Evolutionary conservation across 169 alveolate genomes (phyloP), one percentile per base, ranked within the genome.

Genomic region (Eimeria brunetti): DNA sequence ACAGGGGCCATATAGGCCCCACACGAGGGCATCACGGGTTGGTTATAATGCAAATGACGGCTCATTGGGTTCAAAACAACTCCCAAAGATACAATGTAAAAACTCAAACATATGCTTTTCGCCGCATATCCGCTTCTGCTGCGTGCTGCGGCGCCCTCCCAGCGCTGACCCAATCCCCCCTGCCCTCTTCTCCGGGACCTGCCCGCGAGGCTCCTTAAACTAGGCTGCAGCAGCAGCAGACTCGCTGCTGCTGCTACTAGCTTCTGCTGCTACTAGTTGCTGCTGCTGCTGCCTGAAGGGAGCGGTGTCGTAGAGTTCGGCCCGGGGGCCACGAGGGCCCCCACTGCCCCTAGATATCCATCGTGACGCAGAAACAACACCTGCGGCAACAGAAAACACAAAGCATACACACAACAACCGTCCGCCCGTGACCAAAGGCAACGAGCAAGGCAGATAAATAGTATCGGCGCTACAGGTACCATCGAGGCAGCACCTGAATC

Each of bases 341-440:
- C 99, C n/a, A 98, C 95, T 1, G 99, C 98, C 46, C 99, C 99
- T 62, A 98, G 96, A 96, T 96, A 98, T 20, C 99, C 99, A 64
- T 97, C 98, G 73, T 97, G 98, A 46, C 96, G 91, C 91, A 97
- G 97, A 91, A 98, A 98, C 85, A 97, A 76, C 81, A 97, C 98
- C 96, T 97, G 96, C 33, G 94, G 58, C 41, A 71, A 60, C 60
- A 46, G 41, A 46, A 22, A 18, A 53, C 16, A 49, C 22, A 51
- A 20, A 27, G 30, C 71, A 81, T n/a, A n/a, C n/a, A 27, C 36
- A 49, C 41, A n/a, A 67, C 27, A 33, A 1, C 44, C n/a, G 5
- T 9, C 3, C 7, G 49, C 27, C 49, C 44, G 49, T 7, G 78
- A 30, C 7, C 7, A 4, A 30, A 20, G 38, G 41, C 16, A 11